Percentiles rank a stretch among this genome's conserved stretches.
phyloP scores from a whole-genome alignment of 2,329 filamentous ascomycete species.

The Chrysoporthe deuterocubensis region DNA sequence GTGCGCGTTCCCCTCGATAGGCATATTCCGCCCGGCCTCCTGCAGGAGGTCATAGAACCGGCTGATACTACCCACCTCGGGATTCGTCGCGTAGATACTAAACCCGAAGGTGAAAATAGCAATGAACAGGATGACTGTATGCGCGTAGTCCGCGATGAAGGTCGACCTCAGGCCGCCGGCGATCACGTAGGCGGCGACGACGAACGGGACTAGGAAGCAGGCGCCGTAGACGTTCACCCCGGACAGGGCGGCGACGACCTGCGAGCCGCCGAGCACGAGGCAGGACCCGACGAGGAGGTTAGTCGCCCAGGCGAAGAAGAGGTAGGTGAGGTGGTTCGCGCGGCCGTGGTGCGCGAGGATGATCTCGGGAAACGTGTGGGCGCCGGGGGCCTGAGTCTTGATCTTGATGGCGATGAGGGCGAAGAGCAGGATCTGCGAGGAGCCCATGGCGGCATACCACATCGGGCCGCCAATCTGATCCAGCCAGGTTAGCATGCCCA shows the following conservation, averaged over 20 bases:
- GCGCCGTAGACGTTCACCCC: slow-evolving; percentile 48
- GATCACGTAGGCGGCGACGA: slow-evolving; percentile 45
- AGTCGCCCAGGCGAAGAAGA: slow-evolving; percentile 45
- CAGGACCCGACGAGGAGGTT: slow-evolving; percentile 47
- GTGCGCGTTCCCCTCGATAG: slow-evolving; percentile 39
- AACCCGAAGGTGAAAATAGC: slow-evolving; percentile 46
- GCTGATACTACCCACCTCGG: slow-evolving; percentile 37
- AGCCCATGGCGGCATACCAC: slow-evolving; percentile 47
- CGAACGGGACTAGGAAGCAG: slow-evolving; percentile 44
- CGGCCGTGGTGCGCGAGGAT: slow-evolving; percentile 43
- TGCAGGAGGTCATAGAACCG: slow-evolving; percentile 44
- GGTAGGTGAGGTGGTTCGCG: slow-evolving; percentile 43
- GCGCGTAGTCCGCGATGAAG: slow-evolving; percentile 47
- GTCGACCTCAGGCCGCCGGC: slow-evolving; percentile 45
- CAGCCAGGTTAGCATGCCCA: too few relatives aligned
- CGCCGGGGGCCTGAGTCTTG: slow-evolving; percentile 44
- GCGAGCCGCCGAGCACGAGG: slow-evolving; percentile 43
- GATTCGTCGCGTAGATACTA: slow-evolving; percentile 38
- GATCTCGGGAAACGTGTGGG: slow-evolving; percentile 49
- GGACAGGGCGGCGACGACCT: slow-evolving; percentile 44
- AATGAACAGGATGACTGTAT: slow-evolving; percentile 46
- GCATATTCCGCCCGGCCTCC: slow-evolving; percentile 37
- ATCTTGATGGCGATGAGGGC: slow-evolving; percentile 46
- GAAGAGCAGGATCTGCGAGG: slow-evolving; percentile 47
- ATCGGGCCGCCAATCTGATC: slow-evolving; percentile 42